These are phyloP conservation scores for Talaromyces sp. DNA, from an alignment of 2,329 filamentous ascomycete genomes.

Conservation along the genomic window DNA sequence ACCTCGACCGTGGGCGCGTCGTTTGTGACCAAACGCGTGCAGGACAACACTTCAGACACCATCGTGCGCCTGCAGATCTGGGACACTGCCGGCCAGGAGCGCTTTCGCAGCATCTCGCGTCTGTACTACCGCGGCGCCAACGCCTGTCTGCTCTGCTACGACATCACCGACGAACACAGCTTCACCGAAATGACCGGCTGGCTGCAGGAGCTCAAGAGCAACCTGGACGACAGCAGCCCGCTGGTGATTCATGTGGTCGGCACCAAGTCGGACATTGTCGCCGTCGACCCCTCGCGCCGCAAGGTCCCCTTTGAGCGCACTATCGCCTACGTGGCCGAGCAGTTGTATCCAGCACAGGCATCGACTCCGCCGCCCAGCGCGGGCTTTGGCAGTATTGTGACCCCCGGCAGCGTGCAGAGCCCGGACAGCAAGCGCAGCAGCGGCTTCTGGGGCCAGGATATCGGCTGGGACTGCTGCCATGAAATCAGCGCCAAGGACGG, in stretches of 20 bases:
- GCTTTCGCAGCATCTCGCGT: constrained; percentile 88
- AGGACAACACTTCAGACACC: constrained; percentile 79
- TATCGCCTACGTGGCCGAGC: constrained; percentile 91
- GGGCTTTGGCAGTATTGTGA: constrained; percentile 29
- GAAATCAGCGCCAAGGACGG: constrained; percentile 92
- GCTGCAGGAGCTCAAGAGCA: constrained; percentile 76
- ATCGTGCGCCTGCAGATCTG: constrained; percentile 89
- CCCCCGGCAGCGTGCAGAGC: constrained; percentile 20
- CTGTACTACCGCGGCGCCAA: constrained; percentile 96
- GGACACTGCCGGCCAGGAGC: constrained; percentile 94
- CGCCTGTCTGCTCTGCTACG: constrained; percentile 89
- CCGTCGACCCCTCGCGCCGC: constrained; percentile 69
- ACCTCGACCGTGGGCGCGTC: constrained; percentile 71
- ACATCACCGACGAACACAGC: constrained; percentile 78
- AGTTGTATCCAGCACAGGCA: constrained; percentile 67
- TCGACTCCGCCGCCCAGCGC: constrained; percentile 64
- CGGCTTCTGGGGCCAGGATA: constrained; percentile 74
- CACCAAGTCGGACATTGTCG: constrained; percentile 86
- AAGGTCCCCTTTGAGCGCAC: constrained; percentile 92
- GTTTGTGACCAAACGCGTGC: constrained; percentile 72
- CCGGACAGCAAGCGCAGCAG: constrained; percentile 42
- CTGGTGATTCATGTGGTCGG: constrained; percentile 92
- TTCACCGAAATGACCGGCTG: constrained; percentile 91
- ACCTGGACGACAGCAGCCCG: constrained; percentile 51
- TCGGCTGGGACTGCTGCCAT: constrained; percentile 95